These are phyloP conservation scores for Chloris gayana DNA, from an alignment of 176 grass and related monocot genomes.

Conservation along the genomic window DNA sequence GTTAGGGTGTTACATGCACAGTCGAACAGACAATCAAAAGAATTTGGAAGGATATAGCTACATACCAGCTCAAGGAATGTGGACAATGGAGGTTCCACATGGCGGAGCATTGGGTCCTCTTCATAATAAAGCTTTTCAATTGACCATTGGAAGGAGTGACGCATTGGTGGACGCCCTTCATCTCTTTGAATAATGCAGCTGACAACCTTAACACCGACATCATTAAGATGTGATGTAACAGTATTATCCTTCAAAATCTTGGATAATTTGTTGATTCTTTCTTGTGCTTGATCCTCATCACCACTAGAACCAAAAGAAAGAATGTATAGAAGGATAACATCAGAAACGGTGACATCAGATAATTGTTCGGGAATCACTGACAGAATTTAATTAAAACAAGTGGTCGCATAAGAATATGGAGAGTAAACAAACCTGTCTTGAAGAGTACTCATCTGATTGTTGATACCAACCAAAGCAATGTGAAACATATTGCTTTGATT, in stretches of 20 bases:
- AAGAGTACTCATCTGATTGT: conserved; percentile 96
- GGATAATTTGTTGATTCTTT: conserved; percentile 89
- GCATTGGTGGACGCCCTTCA: conserved; percentile 94
- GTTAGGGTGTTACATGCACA: conserved; percentile 27
- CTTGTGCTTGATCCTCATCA: conserved; percentile 98
- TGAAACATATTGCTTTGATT: conserved; percentile 87
- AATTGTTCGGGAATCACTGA: conserved; percentile 17
- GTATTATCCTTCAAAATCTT: conserved; percentile 92
- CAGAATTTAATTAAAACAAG: conserved; percentile 33
- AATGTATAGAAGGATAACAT: conserved; percentile 27
- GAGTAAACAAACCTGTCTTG: conserved; percentile 80
- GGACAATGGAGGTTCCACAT: conserved; percentile 95
- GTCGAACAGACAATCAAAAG: conserved; percentile 18
- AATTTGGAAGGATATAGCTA: conserved; percentile 27
- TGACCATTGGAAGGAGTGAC: conserved; percentile 96
- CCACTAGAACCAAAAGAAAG: conserved; percentile 63
- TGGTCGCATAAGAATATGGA: conserved; percentile 26
- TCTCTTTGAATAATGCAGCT: conserved; percentile 99
- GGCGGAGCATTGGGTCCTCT: conserved; percentile 90
- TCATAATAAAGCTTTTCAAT: conserved; percentile 84
- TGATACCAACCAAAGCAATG: conserved; percentile 97
- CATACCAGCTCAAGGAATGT: conserved; percentile 95
- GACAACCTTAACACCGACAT: conserved; percentile 68
- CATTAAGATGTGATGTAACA: conserved; percentile 76
- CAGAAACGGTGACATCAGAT: conserved; percentile 22